A percentile compares a stretch with the other conserved stretches of the same genome.
Evolutionary conservation across 352 stramenopile genomes (phyloP).

Genomic region (Saprolegnia parasitica): DNA sequence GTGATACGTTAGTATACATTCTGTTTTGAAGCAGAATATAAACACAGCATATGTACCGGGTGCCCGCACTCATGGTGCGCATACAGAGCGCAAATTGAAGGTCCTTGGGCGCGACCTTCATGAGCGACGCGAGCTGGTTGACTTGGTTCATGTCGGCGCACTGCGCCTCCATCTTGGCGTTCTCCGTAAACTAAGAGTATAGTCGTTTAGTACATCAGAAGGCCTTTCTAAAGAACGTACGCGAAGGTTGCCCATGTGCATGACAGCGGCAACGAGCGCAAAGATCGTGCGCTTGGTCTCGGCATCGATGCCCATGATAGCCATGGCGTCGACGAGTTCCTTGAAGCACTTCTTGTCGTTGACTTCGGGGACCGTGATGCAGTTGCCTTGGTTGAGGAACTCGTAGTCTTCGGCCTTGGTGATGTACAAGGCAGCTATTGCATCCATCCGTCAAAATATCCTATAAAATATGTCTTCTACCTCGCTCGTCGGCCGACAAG

Average conservation of each 20-base stretch:
- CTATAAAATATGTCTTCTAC: slow-evolving; percentile 10
- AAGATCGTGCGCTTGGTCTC: slow-evolving; percentile 94
- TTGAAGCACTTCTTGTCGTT: slow-evolving; percentile 95
- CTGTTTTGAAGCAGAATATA: neutral
- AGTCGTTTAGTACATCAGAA: slow-evolving; percentile 32
- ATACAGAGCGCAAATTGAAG: slow-evolving; percentile 88
- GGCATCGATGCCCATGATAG: slow-evolving; percentile 81
- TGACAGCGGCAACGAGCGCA: slow-evolving; percentile 92
- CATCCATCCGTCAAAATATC: neutral
- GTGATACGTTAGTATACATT: neutral
- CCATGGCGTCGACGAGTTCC: slow-evolving; percentile 90
- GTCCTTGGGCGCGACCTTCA: slow-evolving; percentile 78
- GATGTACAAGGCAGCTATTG: slow-evolving; percentile 51
- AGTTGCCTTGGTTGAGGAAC: slow-evolving; percentile 93
- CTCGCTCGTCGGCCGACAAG: slow-evolving; percentile 60
- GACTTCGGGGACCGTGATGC: slow-evolving; percentile 88
- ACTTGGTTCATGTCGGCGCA: slow-evolving; percentile 63
- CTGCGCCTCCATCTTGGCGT: slow-evolving; percentile 77
- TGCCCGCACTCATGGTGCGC: slow-evolving; percentile 81
- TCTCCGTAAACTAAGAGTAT: slow-evolving; percentile 86
- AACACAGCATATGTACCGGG: slow-evolving; percentile 41
- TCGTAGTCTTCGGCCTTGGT: slow-evolving; percentile 86
- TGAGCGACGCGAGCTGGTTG: slow-evolving; percentile 66
- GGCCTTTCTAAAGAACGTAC: slow-evolving; percentile 53
- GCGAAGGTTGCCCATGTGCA: slow-evolving; percentile 96